Evolutionary conservation across 768 basidiomycete genomes (phyloP), one percentile per base, ranked within the genome.

Genomic region (Amanita exitialis): DNA sequence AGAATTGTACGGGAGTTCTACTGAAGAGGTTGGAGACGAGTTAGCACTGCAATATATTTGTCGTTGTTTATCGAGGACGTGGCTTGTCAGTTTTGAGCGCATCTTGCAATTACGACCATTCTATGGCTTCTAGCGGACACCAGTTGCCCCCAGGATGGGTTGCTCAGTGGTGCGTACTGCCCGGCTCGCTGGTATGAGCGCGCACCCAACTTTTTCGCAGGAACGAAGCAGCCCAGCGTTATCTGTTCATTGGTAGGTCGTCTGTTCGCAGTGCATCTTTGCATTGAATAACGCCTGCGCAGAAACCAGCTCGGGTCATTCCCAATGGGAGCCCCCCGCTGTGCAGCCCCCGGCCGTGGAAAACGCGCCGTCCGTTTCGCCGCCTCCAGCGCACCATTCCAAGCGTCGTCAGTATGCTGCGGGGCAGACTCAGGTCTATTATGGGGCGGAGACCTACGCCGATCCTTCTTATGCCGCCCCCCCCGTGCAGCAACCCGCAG

Each of bases 341-440:
- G 62, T 66, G 10, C 64, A 68, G 37, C 63, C 60, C 13, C 63
- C 60, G 47, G 59, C 64, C 49, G 58, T 66, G 49, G 71, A 77
- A 41, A 66, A 73, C 15, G 66, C 67, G 7, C 67, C 70, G 4
- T 61, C 70, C 16, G 68, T 69, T 12, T 70, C 75, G 3, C 66
- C 69, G 18, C 73, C 78, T 27, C 73, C 78, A 21, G 68, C 72
- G 13, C 65, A 68, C 25, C 73, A 77, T 56, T 50, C 71, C 48
- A 86, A 90, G 68, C 85, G 90, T 58, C 83, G 94, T 41, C 92
- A 95, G 66, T 97, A 97, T 64, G 94, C 94, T 44, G 82, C 90
- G 3, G 93, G 90, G 9, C 93, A 96, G 67, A 91, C 91, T 1
- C 90, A 92, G 61, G 90, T 79, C 2, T 93, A 93, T 64, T 90